A percentile compares a stretch with the other conserved stretches of the same genome.
Conservation (phyloP, 495 filamentous ascomycete species). For the Darksidea phi region DNA sequence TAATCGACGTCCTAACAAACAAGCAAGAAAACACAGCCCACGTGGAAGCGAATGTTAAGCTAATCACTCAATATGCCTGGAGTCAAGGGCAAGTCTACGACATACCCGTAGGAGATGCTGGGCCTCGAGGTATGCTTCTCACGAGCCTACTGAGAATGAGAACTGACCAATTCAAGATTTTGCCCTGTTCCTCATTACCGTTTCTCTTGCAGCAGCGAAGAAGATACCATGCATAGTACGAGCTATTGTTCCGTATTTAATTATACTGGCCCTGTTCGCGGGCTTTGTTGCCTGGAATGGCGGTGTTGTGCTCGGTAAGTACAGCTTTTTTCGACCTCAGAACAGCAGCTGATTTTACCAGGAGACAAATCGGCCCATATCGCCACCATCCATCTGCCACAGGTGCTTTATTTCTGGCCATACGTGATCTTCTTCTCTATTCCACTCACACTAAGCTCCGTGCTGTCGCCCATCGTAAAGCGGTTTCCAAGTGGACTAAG, state of each 20-base stretch:
- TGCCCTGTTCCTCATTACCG: constrained; percentile 58
- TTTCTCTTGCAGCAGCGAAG: constrained; percentile 55
- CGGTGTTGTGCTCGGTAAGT: constrained; percentile 79
- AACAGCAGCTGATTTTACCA: constrained; percentile 40
- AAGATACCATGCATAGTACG: constrained; percentile 52
- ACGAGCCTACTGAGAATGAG: neutral
- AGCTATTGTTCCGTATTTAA: constrained; percentile 63
- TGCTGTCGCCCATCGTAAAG: constrained; percentile 33
- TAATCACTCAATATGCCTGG: constrained; percentile 35
- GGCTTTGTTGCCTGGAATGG: constrained; percentile 82
- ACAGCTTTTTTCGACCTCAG: constrained; percentile 6
- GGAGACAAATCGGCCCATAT: constrained; percentile 93
- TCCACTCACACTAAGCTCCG: constrained; percentile 64
- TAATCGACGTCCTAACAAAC: constrained; percentile 43
- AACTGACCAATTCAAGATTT: constrained; percentile 52
- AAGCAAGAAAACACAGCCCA: neutral
- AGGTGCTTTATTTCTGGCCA: constrained; percentile 94
- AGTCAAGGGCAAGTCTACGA: constrained; percentile 56
- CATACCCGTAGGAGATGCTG: constrained; percentile 45
- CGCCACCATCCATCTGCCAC: constrained; percentile 81
- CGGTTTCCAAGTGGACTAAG: constrained; percentile 20
- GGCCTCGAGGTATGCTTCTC: constrained; percentile 3
- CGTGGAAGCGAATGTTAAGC: neutral
- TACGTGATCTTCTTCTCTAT: constrained; percentile 86
- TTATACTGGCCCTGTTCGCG: constrained; percentile 66